Conservation (phyloP, 2,329 filamentous ascomycete species). For the Alternaria brassicicola region DNA sequence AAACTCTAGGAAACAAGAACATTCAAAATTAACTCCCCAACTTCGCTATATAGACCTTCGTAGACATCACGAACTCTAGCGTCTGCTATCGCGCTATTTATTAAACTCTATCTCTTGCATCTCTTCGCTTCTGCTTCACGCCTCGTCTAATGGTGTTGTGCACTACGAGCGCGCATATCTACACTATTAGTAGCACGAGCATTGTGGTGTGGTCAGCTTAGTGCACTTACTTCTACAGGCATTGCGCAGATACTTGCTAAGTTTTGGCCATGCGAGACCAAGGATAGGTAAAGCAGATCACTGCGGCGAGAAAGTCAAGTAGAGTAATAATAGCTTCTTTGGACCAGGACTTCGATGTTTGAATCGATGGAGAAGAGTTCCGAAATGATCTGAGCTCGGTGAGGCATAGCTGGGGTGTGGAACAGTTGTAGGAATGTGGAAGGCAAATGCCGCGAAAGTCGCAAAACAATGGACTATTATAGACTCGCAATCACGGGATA, state of each 20-base stretch:
- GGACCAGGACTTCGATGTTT: background rate
- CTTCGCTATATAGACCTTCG: background rate
- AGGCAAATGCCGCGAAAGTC: no score
- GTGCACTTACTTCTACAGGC: background rate
- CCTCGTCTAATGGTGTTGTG: fast-evolving
- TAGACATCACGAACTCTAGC: background rate
- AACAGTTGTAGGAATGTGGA: no score
- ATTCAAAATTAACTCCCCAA: background rate
- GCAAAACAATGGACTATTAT: no score
- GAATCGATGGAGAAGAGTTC: background rate
- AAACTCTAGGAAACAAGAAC: background rate
- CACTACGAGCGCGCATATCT: background rate
- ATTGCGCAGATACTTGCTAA: background rate
- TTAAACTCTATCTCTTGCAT: background rate
- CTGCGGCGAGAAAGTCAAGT: background rate
- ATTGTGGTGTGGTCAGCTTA: background rate
- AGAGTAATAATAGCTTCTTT: background rate
- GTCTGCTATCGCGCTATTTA: background rate
- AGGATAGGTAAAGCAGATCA: background rate
- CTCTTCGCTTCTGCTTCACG: background rate
- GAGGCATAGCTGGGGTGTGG: no score
- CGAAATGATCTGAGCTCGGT: no score
- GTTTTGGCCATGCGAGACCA: background rate
- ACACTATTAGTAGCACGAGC: background rate
- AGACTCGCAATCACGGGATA: no score